Evolutionary conservation across 148 eudicot genomes (phyloP).

Genomic region (Chenopodium suecicum): DNA sequence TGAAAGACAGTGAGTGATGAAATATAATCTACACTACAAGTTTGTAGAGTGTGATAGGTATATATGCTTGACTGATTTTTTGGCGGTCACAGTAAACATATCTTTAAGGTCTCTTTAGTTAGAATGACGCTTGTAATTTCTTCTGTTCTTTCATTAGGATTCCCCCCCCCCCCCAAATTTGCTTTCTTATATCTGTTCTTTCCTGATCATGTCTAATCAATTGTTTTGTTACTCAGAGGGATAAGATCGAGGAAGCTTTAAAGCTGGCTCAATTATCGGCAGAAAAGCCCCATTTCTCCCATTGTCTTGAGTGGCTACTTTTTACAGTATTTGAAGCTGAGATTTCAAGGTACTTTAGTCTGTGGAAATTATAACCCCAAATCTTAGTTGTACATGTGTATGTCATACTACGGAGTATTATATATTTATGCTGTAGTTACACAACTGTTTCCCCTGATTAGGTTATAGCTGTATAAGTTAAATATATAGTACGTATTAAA

Average conservation of each 20-base stretch:
- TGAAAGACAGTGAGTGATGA: background rate
- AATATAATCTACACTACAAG: background rate
- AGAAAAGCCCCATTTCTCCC: constrained; percentile 95
- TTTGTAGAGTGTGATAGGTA: background rate
- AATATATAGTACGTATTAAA: background rate
- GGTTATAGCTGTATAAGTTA: background rate
- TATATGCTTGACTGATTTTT: background rate
- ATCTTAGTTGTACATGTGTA: too few relatives aligned
- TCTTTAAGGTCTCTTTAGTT: background rate
- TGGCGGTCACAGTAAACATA: background rate
- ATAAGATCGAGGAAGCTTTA: constrained; percentile 92
- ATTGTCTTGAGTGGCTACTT: constrained; percentile 98
- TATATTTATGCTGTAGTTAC: background rate
- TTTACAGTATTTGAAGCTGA: constrained; percentile 98
- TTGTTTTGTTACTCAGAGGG: constrained; percentile 51
- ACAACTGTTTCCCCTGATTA: background rate
- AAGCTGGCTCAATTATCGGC: constrained; percentile 84
- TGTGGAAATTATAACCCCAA: background rate
- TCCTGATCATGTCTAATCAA: constrained; percentile 3
- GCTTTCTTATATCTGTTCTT: background rate
- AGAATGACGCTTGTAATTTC: background rate
- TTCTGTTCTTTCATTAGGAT: constrained; percentile 5
- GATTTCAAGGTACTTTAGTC: constrained; percentile 67
- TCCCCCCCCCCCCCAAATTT: background rate
- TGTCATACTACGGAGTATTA: background rate